Evolutionary conservation across 2,329 filamentous ascomycete species (phyloP).

Genomic region (Rhytidhysteron rufulum): DNA sequence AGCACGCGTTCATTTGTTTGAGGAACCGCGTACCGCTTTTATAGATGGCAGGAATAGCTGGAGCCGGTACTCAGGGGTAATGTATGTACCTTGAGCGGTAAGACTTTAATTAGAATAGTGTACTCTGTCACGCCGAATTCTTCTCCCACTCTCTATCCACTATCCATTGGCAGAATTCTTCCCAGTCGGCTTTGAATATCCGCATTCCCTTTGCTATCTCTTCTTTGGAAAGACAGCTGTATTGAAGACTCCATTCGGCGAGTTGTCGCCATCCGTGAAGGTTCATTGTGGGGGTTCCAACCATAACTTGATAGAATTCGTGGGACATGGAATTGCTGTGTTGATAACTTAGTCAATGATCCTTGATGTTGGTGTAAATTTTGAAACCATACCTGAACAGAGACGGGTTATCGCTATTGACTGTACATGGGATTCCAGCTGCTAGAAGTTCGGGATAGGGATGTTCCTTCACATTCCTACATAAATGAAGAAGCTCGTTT

Average conservation of each 20-base stretch:
- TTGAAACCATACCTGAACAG: slow-evolving; percentile 67
- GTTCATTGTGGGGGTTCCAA: slow-evolving; percentile 63
- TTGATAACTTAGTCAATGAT: slow-evolving; percentile 8
- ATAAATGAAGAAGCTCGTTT: slow-evolving; percentile 70
- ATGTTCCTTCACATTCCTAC: slow-evolving; percentile 62
- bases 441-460: slow-evolving; percentile 65
- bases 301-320: slow-evolving; percentile 74
- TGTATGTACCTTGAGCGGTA: too few species aligned
- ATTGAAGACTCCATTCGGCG: slow-evolving; percentile 44
- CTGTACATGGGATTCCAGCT: slow-evolving; percentile 68
- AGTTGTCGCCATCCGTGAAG: slow-evolving; percentile 68
- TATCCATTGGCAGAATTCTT: slow-evolving; percentile 54
- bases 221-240: slow-evolving; percentile 35
- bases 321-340: slow-evolving; percentile 65
- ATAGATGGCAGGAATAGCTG: too few species aligned
- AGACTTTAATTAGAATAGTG: background rate
- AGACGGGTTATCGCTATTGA: slow-evolving; percentile 73
- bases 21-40: too few species aligned
- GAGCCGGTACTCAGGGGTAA: too few species aligned
- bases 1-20: too few species aligned
- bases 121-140: background rate
- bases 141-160: slow-evolving; percentile 35
- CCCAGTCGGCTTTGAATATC: slow-evolving; percentile 57
- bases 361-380: too few species aligned
- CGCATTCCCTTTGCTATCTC: slow-evolving; percentile 39